Evolutionary conservation across 164 flowering plant species (phyloP), one percentile per base, ranked within the genome.

Genomic region (Warburgia ugandensis): DNA sequence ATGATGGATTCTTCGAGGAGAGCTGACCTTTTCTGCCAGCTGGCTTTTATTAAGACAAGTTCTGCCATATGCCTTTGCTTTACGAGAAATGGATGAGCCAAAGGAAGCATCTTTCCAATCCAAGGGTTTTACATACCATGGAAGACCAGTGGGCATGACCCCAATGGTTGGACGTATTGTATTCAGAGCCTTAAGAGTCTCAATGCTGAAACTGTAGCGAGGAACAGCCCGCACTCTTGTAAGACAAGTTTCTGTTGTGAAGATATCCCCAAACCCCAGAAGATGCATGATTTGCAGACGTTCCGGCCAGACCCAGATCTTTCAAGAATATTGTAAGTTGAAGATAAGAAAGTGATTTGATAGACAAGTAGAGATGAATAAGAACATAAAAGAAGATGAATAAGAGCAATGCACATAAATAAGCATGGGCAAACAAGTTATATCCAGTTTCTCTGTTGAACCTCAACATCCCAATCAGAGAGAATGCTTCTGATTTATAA

Each of bases 231-330:
- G 75, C 31, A 89, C 81, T 68, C 90, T 78, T 14, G 97, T 81
- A 41, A 76, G 70, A 52, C 73, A 55, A 28, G 94, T 81, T 20
- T 84, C 72, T 41, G 92, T 83, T 28, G 95, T 89, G 77, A 86
- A 89, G 55, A 67, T 61, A 45, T 77, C 80, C 19, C 60, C 58
- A 35, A 66, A 80, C 6, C 97, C 92, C 43, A 89, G 84, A 37
- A 86, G 70, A 68, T 83, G 87, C 95, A 89, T 77, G 38, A 74
- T 77, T 55, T 73, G 87, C 67, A 89, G 71, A 61, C 97, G 85
- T 52, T 85, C 97, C 6, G 95, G 95, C 94, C 95, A 86, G 17
- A 89, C 94, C 87, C 95, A 89, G 35, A 89, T 80, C 97, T 86
- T 38, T 33, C 37, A 17, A 37, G 5, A 9, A 36, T 12, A 21